Evolutionary conservation across 805 yeast species (phyloP), one percentile per base, ranked within the genome.

Genomic region (Candida saitoana): DNA sequence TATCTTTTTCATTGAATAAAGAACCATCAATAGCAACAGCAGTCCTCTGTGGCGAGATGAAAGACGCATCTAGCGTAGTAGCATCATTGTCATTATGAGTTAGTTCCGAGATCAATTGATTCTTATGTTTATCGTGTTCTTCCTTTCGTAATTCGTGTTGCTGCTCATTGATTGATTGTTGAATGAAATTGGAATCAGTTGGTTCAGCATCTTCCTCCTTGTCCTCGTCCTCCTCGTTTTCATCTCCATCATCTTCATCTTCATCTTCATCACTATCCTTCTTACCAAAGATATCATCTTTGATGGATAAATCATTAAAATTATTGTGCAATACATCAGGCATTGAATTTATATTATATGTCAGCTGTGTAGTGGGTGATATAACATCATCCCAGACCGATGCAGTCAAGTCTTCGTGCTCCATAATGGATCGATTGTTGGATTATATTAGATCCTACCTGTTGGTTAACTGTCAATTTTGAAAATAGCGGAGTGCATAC

Each of bases 361-460:
- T 41, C 37, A 24, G 29, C 5, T 53, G 48, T 3, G 67, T 61
- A 29, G 57, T 59, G 2, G 77, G 60, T 11, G 75, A 57, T 11
- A 76, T 57, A 3, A 71, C 76, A 49, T 80, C 86, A 43, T 74
- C 84, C 87, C 86, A 81, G 44, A 73, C 77, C 1, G 80, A 74
- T 4, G 77, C 75, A 7, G 76, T 71, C 20, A 77, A 62, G 41
- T 73, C 77, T 19, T 77, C 80, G 52, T 64, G 65, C 34, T 70
- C 71, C 76, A 72, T 70, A 25, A 25, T 47, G 38, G 34, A 14
- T 24, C 6, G 11, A 29, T 29, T 6, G 32, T 29, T 29, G n/a
- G 11, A 14, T 29, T 14, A 9, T 14, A 5, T 11, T 29, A 7
- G 27, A 22, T 22, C 27, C 11, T 22, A 22, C 27, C 27, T 7